Percentiles rank a stretch among this genome's conserved stretches.
Evolutionary conservation across 2,329 filamentous ascomycete genomes (phyloP).

Genomic region (Calonectria leucothoes): DNA sequence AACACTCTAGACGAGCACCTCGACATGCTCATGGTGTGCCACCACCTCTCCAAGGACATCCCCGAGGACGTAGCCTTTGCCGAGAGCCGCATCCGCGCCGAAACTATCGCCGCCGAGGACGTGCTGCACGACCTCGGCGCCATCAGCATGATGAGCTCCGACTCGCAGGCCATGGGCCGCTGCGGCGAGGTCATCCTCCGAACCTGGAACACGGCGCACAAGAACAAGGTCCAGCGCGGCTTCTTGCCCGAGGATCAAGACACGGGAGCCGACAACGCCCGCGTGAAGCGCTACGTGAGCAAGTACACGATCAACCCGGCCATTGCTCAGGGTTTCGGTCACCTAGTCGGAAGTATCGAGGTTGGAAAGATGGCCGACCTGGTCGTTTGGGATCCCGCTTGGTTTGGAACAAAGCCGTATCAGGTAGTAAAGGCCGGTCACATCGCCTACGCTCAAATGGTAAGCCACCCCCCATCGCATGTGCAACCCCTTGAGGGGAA

Average conservation of each 20-base stretch:
- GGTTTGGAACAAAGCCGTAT: conserved; percentile 88
- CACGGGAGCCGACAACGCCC: conserved; percentile 86
- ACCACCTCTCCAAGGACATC: conserved; percentile 92
- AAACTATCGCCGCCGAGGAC: conserved; percentile 97
- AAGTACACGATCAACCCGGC: conserved; percentile 98
- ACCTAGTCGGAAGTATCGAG: conserved; percentile 88
- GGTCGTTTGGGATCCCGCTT: conserved; percentile 85
- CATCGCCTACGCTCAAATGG: conserved; percentile 87
- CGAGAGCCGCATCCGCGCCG: conserved; percentile 91
- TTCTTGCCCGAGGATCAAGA: conserved; percentile 80
- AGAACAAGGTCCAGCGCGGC: conserved; percentile 92
- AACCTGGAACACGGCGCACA: conserved; percentile 97
- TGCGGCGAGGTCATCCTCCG: conserved; percentile 93
- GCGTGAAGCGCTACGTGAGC: conserved; percentile 91
- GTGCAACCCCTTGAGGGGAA: too few species aligned
- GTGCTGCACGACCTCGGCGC: conserved; percentile 94
- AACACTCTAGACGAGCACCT: conserved; percentile 97
- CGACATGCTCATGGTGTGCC: conserved; percentile 99
- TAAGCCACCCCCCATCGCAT: conserved; percentile 56
- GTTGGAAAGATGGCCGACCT: conserved; percentile 91
- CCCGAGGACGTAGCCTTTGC: conserved; percentile 97
- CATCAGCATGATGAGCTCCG: conserved; percentile 97
- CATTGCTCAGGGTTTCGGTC: conserved; percentile 88
- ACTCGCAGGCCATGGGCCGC: conserved; percentile 96
- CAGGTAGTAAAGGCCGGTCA: conserved; percentile 89